phyloP scores from a whole-genome alignment of 1,284 basidiomycete genomes.

The Trichosporon ovoides region DNA sequence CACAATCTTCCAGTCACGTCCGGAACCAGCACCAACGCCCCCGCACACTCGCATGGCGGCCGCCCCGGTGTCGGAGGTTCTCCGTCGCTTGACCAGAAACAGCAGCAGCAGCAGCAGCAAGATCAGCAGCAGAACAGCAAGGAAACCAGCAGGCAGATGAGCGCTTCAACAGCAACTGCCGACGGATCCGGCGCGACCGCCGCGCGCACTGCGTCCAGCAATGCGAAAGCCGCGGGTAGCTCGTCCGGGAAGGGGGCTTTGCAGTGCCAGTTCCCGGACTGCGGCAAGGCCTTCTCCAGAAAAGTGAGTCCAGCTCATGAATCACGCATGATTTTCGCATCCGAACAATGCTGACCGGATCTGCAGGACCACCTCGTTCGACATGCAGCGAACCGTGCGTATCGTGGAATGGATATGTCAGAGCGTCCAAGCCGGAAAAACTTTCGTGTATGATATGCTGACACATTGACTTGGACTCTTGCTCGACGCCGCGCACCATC shows the following conservation, averaged over 20 bases:
- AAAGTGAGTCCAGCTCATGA: conserved; percentile 29
- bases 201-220: background rate
- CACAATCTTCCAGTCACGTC: background rate
- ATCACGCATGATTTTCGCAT: too few species aligned
- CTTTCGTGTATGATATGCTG: background rate
- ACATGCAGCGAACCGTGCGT: conserved; percentile 42
- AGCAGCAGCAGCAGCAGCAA: background rate
- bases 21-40: background rate
- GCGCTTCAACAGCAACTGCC: conserved; percentile 1
- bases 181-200: background rate
- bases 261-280: conserved; percentile 27
- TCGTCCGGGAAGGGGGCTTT: conserved; percentile 2
- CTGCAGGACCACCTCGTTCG: conserved; percentile 39
- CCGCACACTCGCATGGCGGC: background rate
- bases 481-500: background rate
- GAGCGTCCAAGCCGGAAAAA: background rate
- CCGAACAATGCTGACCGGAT: conserved; percentile 1
- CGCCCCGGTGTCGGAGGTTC: background rate
- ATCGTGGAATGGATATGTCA: background rate
- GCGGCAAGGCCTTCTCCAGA: conserved; percentile 38
- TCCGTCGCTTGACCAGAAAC: background rate
- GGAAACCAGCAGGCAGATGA: background rate
- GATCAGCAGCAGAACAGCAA: background rate
- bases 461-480: background rate
- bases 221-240: background rate